These are phyloP conservation scores for Boletus semigastroideus DNA, from an alignment of 1,284 basidiomycete genomes.

Conservation along the genomic window DNA sequence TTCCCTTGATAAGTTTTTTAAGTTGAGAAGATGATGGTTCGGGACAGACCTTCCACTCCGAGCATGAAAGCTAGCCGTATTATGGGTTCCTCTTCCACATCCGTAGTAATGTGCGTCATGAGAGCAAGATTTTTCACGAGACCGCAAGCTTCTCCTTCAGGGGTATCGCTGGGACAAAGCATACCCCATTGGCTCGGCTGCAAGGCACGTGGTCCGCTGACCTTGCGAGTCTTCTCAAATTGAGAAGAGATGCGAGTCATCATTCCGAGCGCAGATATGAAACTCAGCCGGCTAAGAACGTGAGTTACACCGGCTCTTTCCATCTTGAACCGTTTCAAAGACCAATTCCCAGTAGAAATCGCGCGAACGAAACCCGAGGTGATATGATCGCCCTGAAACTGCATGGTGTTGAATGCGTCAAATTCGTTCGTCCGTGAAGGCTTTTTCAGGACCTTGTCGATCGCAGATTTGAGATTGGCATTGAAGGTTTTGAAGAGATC, in stretches of 20 bases:
- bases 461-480: slow-evolving; percentile 91
- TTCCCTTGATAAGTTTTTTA: slow-evolving; percentile 13
- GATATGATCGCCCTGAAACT: slow-evolving; percentile 92
- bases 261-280: slow-evolving; percentile 99
- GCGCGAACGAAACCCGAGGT: slow-evolving; percentile 96
- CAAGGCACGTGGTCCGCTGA: slow-evolving; percentile 94
- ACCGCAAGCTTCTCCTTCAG: slow-evolving; percentile 99
- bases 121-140: slow-evolving; percentile 98
- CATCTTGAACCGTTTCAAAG: slow-evolving; percentile 99
- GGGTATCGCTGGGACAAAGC: slow-evolving; percentile 97
- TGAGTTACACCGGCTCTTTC: slow-evolving; percentile 99
- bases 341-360: slow-evolving; percentile 99
- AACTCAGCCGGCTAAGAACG: slow-evolving; percentile 92
- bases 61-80: slow-evolving; percentile 89
- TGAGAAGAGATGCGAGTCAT: slow-evolving; percentile 99
- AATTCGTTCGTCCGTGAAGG: slow-evolving; percentile 94
- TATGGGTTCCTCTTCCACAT: slow-evolving; percentile 96
- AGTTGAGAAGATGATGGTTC: slow-evolving; percentile 6
- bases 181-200: slow-evolving; percentile 99
- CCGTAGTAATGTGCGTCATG: slow-evolving; percentile 99
- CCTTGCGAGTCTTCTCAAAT: slow-evolving; percentile 99
- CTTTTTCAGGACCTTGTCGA: slow-evolving; percentile 98
- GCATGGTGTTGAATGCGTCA: slow-evolving; percentile 93
- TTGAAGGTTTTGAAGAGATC: slow-evolving; percentile 99
- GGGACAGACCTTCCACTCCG: slow-evolving; percentile 82